These are phyloP conservation scores for Calcarisporium arbuscula DNA, from an alignment of 2,329 filamentous ascomycete species.

Conservation along the genomic window DNA sequence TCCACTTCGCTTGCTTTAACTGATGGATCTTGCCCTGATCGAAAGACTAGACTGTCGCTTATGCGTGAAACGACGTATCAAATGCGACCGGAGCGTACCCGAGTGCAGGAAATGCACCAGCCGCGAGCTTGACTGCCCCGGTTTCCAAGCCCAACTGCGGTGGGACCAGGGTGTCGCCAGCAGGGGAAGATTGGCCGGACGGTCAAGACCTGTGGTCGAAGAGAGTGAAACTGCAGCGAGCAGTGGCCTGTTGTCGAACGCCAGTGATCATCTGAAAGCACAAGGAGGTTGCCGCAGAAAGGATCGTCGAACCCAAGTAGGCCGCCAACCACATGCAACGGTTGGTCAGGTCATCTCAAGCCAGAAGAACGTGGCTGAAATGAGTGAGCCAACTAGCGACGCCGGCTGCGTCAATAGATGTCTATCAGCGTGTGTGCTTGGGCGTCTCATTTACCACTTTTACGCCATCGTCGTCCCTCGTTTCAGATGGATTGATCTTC, in stretches of 20 bases:
- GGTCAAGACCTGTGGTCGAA: slow-evolving; percentile 5
- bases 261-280: not conserved
- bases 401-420: not conserved
- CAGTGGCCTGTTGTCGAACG: too few species aligned
- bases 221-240: not conserved
- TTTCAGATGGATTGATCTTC: slow-evolving; percentile 15
- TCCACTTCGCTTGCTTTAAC: too few species aligned
- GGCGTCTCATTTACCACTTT: slow-evolving; percentile 13
- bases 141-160: slow-evolving; percentile 12
- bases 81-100: slow-evolving; percentile 15
- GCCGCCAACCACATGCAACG: too few species aligned
- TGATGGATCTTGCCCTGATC: too few species aligned
- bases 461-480: slow-evolving; percentile 12
- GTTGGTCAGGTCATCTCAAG: too few species aligned
- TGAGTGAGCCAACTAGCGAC: too few species aligned
- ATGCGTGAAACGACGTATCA: slow-evolving; percentile 14
- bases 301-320: too few species aligned
- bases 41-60: slow-evolving; percentile 12
- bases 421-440: slow-evolving; percentile 7
- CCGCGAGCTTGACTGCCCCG: slow-evolving; percentile 11
- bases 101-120: slow-evolving; percentile 14
- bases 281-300: too few species aligned
- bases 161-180: slow-evolving; percentile 17
- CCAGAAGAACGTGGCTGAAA: too few species aligned
- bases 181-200: slow-evolving; percentile 13